Evolutionary conservation across 805 yeast species (phyloP), one percentile per base, ranked within the genome.

Genomic region (Myxozyma neglecta): DNA sequence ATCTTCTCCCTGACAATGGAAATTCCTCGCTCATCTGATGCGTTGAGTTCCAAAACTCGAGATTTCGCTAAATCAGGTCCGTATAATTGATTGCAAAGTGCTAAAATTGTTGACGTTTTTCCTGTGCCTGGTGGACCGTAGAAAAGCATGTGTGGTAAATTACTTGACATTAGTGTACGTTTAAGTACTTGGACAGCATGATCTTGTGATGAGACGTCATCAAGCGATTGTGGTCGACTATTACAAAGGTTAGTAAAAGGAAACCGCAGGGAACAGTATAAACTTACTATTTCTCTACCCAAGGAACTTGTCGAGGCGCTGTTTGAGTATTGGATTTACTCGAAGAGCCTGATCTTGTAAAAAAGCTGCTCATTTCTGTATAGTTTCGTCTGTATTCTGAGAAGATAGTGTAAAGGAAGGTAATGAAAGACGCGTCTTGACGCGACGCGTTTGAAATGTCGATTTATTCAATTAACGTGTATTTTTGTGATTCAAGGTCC

Each of bases 71-170:
- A 77, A 6, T 74, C 74, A 1, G 96, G 96, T 0, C 90, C 97
- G 72, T 85, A 90, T 36, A 90, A 74, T 70, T 89, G 90, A 68
- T 83, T 86, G 2, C 96, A 90, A 67, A 90, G 77, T 2, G 96
- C 96, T 59, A 90, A 76, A 36, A 90, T 87, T 0, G 97, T 90
- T 1, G 96, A 89, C 0, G 97, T 90, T 70, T 90, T 90, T 65
- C 97, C 97, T 0, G 96, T 90, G 18, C 97, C 97, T 52, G 97
- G 96, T 0, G 97, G 96, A 0, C 97, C 97, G 72, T 90, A 90
- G 76, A 90, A 90, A 43, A 90, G 75, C 94, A 90, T 87, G 73
- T 90, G 97, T 2, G 98, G 97, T 58, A 90, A 76, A 57, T 69
- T 56, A 35, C 58, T 40, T 16, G 93, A 83, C 60, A 84, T 80